phyloP scores from a whole-genome alignment of 768 basidiomycete species.

The Naganishia onofrii region DNA sequence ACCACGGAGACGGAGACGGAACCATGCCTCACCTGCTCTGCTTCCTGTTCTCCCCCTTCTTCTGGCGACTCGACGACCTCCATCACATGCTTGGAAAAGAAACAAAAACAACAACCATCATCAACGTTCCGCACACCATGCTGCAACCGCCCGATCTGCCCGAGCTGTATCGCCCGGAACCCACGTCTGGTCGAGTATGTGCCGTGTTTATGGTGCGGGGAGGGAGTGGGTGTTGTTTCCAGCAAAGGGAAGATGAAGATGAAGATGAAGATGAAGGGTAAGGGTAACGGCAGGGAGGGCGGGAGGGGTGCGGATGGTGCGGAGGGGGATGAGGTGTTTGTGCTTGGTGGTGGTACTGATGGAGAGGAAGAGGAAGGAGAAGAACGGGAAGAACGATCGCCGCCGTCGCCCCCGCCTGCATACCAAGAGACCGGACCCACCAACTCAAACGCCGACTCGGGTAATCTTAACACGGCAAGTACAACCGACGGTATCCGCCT shows the following conservation, averaged over 20 bases:
- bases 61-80: too few relatives aligned
- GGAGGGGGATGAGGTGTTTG: slow-evolving; percentile 34
- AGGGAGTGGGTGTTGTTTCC: not conserved
- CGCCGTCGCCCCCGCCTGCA: not conserved
- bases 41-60: not conserved
- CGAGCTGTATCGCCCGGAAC: slow-evolving; percentile 38
- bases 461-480: not conserved
- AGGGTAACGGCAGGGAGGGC: too few relatives aligned
- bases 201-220: slow-evolving; percentile 30
- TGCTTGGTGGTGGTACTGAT: slow-evolving; percentile 41
- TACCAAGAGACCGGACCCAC: slow-evolving; percentile 24
- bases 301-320: not conserved
- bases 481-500: not conserved
- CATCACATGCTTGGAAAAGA: not conserved
- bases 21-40: not conserved
- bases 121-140: slow-evolving; percentile 42
- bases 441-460: slow-evolving; percentile 30
- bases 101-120: slow-evolving; percentile 2
- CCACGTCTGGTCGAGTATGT: slow-evolving; percentile 47
- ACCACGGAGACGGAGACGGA: not conserved
- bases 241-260: too few relatives aligned
- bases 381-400: too few relatives aligned
- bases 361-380: slow-evolving; percentile 23
- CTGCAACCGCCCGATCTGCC: slow-evolving; percentile 45
- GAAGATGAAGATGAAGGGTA: too few relatives aligned